Conservation (phyloP, 371 early-diverging fungal species). For the Haplosporangium sp. region DNA sequence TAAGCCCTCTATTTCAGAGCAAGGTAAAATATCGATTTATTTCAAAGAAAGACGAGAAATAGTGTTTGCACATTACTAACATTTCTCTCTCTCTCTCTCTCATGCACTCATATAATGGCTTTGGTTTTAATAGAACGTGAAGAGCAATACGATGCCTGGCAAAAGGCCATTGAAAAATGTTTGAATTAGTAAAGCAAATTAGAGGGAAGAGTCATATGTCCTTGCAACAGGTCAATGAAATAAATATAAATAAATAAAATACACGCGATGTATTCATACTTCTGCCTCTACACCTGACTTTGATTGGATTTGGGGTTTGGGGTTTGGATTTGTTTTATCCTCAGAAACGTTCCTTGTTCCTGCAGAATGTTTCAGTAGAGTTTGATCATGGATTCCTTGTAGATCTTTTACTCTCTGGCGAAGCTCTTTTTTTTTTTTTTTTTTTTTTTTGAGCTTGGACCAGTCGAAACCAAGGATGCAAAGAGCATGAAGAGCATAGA, state of each 20-base stretch:
- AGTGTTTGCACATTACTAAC: background rate
- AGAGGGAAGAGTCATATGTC: no score
- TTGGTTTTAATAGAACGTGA: slow-evolving; percentile 63
- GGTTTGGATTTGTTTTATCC: no score
- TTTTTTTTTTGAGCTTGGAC: no score
- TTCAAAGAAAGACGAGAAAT: no score
- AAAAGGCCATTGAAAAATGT: slow-evolving; percentile 85
- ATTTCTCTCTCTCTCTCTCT: background rate
- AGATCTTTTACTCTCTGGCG: no score
- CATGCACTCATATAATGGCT: background rate
- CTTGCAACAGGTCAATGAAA: background rate
- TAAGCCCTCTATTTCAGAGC: slow-evolving; percentile 46
- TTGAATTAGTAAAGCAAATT: slow-evolving; percentile 67
- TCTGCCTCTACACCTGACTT: no score
- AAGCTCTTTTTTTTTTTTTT: no score
- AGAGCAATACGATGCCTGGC: slow-evolving; percentile 80
- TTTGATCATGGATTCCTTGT: no score
- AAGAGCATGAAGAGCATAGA: slow-evolving; percentile 7
- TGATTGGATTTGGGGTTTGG: no score
- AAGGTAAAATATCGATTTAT: slow-evolving; percentile 17
- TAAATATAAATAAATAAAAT: background rate
- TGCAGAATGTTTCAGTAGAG: background rate
- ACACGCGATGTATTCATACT: no score
- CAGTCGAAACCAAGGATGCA: background rate
- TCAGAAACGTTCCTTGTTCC: background rate